Conservation (phyloP, 495 filamentous ascomycete genomes). For the Penicillium mononematosum region DNA sequence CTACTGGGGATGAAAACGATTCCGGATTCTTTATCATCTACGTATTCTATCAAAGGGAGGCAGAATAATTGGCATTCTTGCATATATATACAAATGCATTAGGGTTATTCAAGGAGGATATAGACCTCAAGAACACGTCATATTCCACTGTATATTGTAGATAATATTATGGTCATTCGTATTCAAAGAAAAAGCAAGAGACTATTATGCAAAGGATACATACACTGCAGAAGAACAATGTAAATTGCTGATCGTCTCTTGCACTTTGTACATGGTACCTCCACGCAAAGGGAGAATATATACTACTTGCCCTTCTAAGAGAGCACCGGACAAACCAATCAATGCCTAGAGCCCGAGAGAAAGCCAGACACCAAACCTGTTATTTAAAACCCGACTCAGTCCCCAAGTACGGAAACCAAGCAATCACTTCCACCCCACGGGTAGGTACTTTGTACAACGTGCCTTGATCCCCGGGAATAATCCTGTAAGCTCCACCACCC, state of each 20-base stretch:
- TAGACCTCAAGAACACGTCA: not conserved
- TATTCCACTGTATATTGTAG: not conserved
- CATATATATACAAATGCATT: not conserved
- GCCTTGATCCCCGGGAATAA: constrained; percentile 22
- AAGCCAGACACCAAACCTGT: not conserved
- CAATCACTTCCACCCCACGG: not conserved
- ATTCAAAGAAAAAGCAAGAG: not conserved
- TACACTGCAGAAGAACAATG: constrained; percentile 2
- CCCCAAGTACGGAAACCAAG: not conserved
- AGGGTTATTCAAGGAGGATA: not conserved
- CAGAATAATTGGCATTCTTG: not conserved
- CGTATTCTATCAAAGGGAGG: not conserved
- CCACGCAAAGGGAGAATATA: not conserved
- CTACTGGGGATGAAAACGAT: not conserved
- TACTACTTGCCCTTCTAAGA: not conserved
- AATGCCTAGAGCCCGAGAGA: not conserved
- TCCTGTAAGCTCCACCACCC: constrained; percentile 33
- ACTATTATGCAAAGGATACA: constrained; percentile 1
- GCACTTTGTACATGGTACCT: constrained; percentile 11
- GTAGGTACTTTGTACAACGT: constrained; percentile 20
- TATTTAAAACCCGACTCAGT: not conserved
- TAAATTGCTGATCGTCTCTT: constrained; percentile 7
- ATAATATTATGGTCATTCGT: not conserved
- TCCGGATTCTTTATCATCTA: not conserved
- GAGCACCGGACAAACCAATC: not conserved